phyloP scores from a whole-genome alignment of 345 rosid species.

The Linum usitatissimum region DNA sequence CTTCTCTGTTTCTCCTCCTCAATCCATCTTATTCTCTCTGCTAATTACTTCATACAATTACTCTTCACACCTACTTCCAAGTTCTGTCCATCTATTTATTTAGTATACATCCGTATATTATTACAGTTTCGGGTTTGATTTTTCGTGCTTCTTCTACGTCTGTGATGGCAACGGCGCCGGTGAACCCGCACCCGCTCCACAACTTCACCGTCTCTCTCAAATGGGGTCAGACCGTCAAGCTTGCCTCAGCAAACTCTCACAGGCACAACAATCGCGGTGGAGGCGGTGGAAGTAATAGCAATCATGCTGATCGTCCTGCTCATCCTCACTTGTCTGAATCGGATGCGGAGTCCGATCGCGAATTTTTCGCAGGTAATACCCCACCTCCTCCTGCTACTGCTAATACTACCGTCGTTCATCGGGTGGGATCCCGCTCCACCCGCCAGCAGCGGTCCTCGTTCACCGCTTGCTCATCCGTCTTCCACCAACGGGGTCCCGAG shows the following conservation, averaged over 20 bases:
- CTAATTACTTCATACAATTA: background rate
- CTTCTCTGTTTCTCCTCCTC: background rate
- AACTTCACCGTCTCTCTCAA: slow-evolving; percentile 52
- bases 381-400: background rate
- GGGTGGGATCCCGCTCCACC: slow-evolving; percentile 58
- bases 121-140: background rate
- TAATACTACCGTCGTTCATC: slow-evolving; percentile 13
- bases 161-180: slow-evolving; percentile 45
- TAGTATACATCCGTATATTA: too few relatives aligned
- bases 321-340: slow-evolving; percentile 8
- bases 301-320: background rate
- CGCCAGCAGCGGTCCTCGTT: slow-evolving; percentile 43
- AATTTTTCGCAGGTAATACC: background rate
- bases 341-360: slow-evolving; percentile 24
- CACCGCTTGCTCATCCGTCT: slow-evolving; percentile 19
- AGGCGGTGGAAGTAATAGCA: background rate
- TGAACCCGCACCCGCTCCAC: slow-evolving; percentile 65
- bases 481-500: slow-evolving; percentile 12
- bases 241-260: slow-evolving; percentile 6
- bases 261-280: slow-evolving; percentile 2
- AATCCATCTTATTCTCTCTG: background rate
- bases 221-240: slow-evolving; percentile 35
- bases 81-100: too few relatives aligned
- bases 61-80: background rate
- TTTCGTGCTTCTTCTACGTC: background rate